These are phyloP conservation scores for Cardamine resedifolia DNA, from an alignment of 345 rosid species.

Conservation along the genomic window DNA sequence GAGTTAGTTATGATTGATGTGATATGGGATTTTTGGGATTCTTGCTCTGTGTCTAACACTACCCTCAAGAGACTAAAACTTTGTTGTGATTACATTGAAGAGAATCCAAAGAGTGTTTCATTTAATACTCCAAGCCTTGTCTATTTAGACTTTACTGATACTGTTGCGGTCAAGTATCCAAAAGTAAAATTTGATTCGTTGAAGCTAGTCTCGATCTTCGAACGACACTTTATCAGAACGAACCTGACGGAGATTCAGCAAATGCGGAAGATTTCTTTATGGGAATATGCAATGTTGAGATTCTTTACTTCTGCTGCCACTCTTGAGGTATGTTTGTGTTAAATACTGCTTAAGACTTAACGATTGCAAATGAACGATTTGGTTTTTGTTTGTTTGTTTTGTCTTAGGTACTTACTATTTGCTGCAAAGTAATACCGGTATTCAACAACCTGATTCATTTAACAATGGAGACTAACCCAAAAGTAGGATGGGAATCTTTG, in stretches of 20 bases:
- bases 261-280: neutral
- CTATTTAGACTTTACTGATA: neutral
- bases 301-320: constrained; percentile 15
- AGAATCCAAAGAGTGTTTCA: neutral
- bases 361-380: no score
- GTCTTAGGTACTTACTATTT: neutral
- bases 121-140: neutral
- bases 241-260: no score
- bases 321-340: neutral
- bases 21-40: neutral
- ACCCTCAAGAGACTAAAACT: neutral
- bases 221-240: neutral
- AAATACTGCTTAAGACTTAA: no score
- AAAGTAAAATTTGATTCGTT: neutral
- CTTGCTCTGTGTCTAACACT: neutral
- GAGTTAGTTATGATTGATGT: neutral
- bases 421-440: neutral
- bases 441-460: neutral
- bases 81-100: neutral
- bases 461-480: constrained; percentile 1
- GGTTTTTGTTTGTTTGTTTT: no score
- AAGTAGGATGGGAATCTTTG: constrained; percentile 20
- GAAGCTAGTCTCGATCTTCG: neutral
- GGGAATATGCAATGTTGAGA: constrained; percentile 17
- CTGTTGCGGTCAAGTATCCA: neutral